Base-by-base conservation (phyloP, 176 grass and related monocot species). In the Ensete glaucum region DNA sequence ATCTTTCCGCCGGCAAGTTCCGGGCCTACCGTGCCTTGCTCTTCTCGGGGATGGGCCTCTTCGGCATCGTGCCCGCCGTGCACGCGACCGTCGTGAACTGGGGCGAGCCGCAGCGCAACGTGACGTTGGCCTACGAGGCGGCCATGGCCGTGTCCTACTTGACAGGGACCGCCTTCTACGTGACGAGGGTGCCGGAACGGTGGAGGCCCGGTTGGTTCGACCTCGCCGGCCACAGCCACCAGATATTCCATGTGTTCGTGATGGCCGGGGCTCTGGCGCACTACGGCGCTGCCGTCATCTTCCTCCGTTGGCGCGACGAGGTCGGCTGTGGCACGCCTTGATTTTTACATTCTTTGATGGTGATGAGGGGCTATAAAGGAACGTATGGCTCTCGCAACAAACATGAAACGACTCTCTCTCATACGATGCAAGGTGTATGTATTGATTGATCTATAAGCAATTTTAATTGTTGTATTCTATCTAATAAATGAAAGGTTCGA, bases 211-310 rank as follows among this genome's bases (percentile, higher is more conserved):
- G 95, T 20, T 60, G 73, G 9, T 94, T 94, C 69, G 95, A 99
- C 75, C 58, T 99, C 27, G 86, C 87, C 0, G 91, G 95, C 0
- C 95, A 99, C 67, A 99, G 96, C 79, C 96, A 99, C 71, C 96
- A 99, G 86, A 91, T 99, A 76, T 99, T 99, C 80, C 96, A 99
- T n/a, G 78, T 86, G 50, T 73, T 99, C 48, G 96, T 99, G 25
- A 82, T 99, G 78, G 64, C 77, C 34, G 96, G 96, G 0, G 96
- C 96, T 15, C 52, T 78, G 13, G 87, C 83, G 17, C 94, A 98
- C 77, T 98, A 98, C 54, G 72, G 78, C 11, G 90, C 90, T 49
- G 83, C 87, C 16, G 63, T 82, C 24, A 69, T 93, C 79, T 77
- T 93, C 19, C 78, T 98, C 20, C 20, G 85, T 54, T 93, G 90